Evolutionary conservation across 2,329 filamentous ascomycete genomes (phyloP).

Genomic region (Paraconiothyrium sp.): DNA sequence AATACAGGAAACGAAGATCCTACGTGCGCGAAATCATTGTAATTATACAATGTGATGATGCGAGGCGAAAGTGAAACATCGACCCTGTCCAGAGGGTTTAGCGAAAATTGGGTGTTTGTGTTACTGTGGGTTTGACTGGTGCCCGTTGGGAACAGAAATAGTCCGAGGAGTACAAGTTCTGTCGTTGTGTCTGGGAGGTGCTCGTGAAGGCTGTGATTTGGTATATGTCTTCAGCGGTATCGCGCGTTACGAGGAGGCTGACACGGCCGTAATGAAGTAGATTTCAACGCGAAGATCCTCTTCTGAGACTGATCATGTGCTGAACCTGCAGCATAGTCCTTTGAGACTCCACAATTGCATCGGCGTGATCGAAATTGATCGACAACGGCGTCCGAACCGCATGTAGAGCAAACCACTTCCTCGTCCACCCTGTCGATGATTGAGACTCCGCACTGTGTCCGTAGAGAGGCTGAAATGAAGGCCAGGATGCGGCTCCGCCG

Average conservation of each 20-base stretch:
- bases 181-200: background rate
- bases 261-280: background rate
- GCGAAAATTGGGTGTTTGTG: background rate
- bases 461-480: slow-evolving; percentile 16
- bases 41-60: background rate
- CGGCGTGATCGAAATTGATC: slow-evolving; percentile 32
- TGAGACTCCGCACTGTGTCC: slow-evolving; percentile 20
- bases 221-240: background rate
- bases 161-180: background rate
- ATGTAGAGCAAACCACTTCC: slow-evolving; percentile 44
- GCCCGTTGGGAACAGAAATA: no score
- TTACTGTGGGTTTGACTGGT: background rate
- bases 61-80: background rate
- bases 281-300: slow-evolving; percentile 18
- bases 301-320: slow-evolving; percentile 30
- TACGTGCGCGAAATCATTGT: background rate
- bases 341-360: slow-evolving; percentile 33
- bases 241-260: background rate
- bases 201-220: background rate
- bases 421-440: slow-evolving; percentile 28
- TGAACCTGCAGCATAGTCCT: slow-evolving; percentile 39
- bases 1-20: background rate
- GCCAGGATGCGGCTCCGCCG: slow-evolving; percentile 40
- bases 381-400: slow-evolving; percentile 33
- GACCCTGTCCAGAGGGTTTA: background rate